Conservation (phyloP, 139 green algal species). For the Coelastrella sp. region DNA sequence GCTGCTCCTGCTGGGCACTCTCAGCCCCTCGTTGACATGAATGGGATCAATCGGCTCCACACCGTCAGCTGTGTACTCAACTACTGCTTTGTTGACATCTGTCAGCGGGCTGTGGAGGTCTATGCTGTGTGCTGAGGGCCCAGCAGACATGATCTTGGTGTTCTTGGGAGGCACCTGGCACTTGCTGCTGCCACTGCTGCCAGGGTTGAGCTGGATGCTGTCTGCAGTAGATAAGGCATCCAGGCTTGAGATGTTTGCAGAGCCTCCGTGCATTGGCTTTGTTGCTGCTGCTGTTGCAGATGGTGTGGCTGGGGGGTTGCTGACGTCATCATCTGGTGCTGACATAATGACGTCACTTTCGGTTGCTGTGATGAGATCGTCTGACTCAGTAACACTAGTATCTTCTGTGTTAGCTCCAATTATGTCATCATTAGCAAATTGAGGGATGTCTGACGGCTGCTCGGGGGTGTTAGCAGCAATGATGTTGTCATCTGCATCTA, state of each 20-base stretch:
- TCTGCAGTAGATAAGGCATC: neutral
- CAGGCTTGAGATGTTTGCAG: neutral
- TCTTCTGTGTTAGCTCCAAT: neutral
- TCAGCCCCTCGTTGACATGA: neutral
- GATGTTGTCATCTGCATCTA: neutral
- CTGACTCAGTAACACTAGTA: too few relatives aligned
- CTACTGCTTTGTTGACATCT: neutral
- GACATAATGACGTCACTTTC: neutral
- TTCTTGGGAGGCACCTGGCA: neutral
- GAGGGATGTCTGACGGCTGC: neutral
- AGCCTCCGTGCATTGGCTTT: neutral
- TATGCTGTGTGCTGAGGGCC: neutral
- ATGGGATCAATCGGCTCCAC: neutral
- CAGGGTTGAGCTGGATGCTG: neutral
- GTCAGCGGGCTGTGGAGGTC: neutral
- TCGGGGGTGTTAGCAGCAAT: neutral
- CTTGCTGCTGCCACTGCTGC: neutral
- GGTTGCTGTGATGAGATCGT: neutral
- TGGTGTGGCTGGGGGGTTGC: neutral
- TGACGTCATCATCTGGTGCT: neutral
- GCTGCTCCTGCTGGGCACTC: neutral
- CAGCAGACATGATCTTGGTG: conserved; percentile 29
- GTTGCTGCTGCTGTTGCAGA: neutral
- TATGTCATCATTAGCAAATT: neutral
- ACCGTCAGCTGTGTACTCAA: neutral